A percentile compares a stretch with the other conserved stretches of the same genome.
Conservation (phyloP, 164 flowering plant species). For the Vitis vinifera region ASM3070453v1 NC_081806.1:9343501-9344000, state of each 20-base stretch:
- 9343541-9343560: conserved; percentile 73
- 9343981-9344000: conserved; percentile 21
- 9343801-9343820: conserved; percentile 70
- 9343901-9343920: conserved; percentile 11
- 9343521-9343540: conserved; percentile 76
- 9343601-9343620: conserved; percentile 55
- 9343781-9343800: conserved; percentile 63
- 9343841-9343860: conserved; percentile 78
- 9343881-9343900: conserved; percentile 44
- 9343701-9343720: conserved; percentile 65
- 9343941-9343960: conserved; percentile 1
- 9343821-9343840: conserved; percentile 86
- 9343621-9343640: conserved; percentile 78
- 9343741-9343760: conserved; percentile 47
- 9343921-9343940: conserved; percentile 9
- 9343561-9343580: conserved; percentile 76
- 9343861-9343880: conserved; percentile 75
- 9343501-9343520: conserved; percentile 91
- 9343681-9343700: conserved; percentile 55
- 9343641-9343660: conserved; percentile 29
- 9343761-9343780: conserved; percentile 82
- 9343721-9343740: conserved; percentile 56
- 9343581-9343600: conserved; percentile 52
- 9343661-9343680: conserved; percentile 42
- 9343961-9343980: background rate